Base-by-base conservation (phyloP, 495 filamentous ascomycete genomes). In the Astrothelium subdiscretum region DNA sequence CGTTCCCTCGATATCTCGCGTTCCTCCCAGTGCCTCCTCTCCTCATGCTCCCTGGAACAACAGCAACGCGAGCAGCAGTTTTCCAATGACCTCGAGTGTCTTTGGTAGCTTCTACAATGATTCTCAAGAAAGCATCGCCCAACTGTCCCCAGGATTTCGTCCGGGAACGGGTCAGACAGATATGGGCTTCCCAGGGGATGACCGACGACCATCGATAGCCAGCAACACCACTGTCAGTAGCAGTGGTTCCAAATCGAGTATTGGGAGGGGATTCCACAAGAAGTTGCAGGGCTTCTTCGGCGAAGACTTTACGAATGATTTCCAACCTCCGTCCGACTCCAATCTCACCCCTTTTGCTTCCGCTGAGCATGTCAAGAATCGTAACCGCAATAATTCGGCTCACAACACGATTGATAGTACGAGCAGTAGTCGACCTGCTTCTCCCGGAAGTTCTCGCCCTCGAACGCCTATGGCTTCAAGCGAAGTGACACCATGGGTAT, bases 401-500 rank as follows among this genome's bases (percentile, higher is more conserved):
- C 69, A 72, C 59, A 70, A 75, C 72, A 82, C 82, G 40, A 82
- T 79, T 27, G 81, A 77, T 57, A 79, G 78, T 61, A 83, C 74
- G 51, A 64, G 72, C 44, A 76, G 82, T 66, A 86, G 85, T 65
- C 62, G 71, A 40, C 69, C 74, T 43, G 75, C 78, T n/a, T 89
- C 87, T 18, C 87, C 88, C 5, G 77, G 80, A 29, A 78, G 76
- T 32, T 63, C 63, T 43, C 88, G 68, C 24, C 68, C 89, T 4
- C 78, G 90, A 59, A 89, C 92, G 60, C 80, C 87, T 48, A 92
- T 86, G 22, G 89, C 92, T n/a, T 78, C 90, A 43, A 92, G 88
- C 69, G 94, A 97, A 69, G 90, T 98, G 58, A 92, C 92, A 26
- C 94, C 94, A 13, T 98, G 96, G 83, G 77, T 95, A 51, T 97